Conservation (phyloP, 192 early-diverging fungal genomes). For the Pilobolus umbonatus region DNA sequence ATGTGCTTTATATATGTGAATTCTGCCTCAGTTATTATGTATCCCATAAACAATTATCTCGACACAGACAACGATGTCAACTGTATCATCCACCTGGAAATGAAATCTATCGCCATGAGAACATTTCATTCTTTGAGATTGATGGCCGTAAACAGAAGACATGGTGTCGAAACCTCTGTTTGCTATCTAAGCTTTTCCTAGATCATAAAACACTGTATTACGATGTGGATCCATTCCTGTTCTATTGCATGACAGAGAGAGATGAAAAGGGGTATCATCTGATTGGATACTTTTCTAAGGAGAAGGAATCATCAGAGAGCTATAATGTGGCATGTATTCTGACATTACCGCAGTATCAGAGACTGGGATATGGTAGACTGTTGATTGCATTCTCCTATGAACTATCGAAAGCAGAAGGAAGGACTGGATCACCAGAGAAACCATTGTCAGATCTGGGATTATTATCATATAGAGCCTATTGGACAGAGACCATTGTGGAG, state of each 20-base stretch:
- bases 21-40: constrained; percentile 88
- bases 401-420: constrained; percentile 89
- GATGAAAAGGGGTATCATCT: constrained; percentile 86
- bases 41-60: constrained; percentile 64
- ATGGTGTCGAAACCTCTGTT: constrained; percentile 94
- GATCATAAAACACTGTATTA: constrained; percentile 99
- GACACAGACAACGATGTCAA: constrained; percentile 85
- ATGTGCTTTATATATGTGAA: constrained; percentile 90
- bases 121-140: constrained; percentile 96
- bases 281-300: constrained; percentile 99
- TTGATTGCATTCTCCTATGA: constrained; percentile 97
- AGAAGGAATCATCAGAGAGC: constrained; percentile 93
- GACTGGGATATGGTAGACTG: constrained; percentile 91
- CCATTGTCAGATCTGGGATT: constrained; percentile 96
- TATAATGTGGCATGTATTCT: constrained; percentile 99
- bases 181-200: constrained; percentile 94
- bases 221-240: constrained; percentile 97
- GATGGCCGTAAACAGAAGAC: constrained; percentile 90
- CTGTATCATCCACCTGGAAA: constrained; percentile 97
- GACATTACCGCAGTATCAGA: constrained; percentile 95
- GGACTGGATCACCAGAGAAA: constrained; percentile 95
- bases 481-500: constrained; percentile 86
- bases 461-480: constrained; percentile 92
- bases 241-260: constrained; percentile 89
- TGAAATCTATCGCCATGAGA: constrained; percentile 93